Base-by-base conservation (phyloP, 352 stramenopile species). In the Globisporangium spiculum region DNA sequence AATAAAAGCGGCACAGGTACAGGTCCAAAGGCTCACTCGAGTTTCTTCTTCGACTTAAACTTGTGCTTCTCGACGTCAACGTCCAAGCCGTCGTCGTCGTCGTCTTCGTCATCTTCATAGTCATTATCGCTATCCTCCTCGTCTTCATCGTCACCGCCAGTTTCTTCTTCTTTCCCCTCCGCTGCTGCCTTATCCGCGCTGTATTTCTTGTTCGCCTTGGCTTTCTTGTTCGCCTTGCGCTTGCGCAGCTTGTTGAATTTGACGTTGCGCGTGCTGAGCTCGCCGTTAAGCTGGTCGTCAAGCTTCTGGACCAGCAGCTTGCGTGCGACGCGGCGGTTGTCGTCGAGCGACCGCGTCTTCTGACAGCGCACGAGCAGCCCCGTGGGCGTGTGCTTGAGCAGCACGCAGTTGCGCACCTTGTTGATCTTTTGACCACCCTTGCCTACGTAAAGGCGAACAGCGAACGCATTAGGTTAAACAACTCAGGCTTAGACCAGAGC, bases 351-450 rank as follows among this genome's bases (percentile, higher is more conserved):
- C 27, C 86, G 84, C 58, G 86, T 93, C 74, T 92, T 89, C 67
- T 94, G 86, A 72, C 83, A 92, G 30, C 81, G 86, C 68, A 94
- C 81, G 55, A 86, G 84, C 7, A 94, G 63, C 4, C 86, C 89
- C 41, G 90, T 94, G 22, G 90, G 89, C 12, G 81, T 36, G 65
- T 97, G 90, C 46, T 89, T 94, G 44, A 97, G 77, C 66, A 95
- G 73, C 60, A 97, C 90, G 70, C 87, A 93, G 77, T 95, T 96
- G 65, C 87, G 81, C 66, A 96, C 88, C 66, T 97, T 97, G 80
- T 97, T 97, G 71, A 97, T 96, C 77, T 96, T 97, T 74, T 97
- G 90, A 0, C 90, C 90, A 50, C 90, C 90, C 60, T 94, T 94
- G 44, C 90, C 82, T 87, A 60, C 9, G 44, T 9, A 22, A 10